Base-by-base conservation (phyloP, 768 basidiomycete genomes). In the Suillus lakei region DNA sequence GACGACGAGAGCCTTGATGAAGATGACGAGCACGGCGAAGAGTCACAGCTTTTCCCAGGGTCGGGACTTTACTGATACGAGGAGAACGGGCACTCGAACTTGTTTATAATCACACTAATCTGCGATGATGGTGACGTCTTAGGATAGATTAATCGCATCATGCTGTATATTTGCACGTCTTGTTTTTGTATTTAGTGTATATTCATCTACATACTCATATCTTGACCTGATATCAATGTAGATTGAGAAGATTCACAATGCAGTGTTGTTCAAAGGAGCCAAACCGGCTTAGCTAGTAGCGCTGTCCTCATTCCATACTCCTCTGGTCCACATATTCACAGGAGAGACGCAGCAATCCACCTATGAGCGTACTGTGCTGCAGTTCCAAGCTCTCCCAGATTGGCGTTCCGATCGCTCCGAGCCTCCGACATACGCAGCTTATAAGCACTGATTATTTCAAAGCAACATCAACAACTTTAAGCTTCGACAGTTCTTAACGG, bases 31-130 rank as follows among this genome's bases (percentile, higher is more conserved):
- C 70, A 71, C 32, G 66, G 67, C 32, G 80, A 78, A 65, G 76
- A 73, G 50, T 79, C 78, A 16, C 81, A 74, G 66, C 50, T 83
- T 62, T 81, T 82, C 74, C 81, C 81, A 28, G 81, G 81, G 34
- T 82, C 81, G 30, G 82, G 79, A 48, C 62, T 82, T 55, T 83
- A 80, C 66, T 82, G 69, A 78, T 26, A 46, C 34, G 34, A 26
- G 43, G 34, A 58, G 43, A 39, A 50, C 12, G 28, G 28, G 28
- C 39, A 63, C 18, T 28, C 15, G 41, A 38, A 30, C 46, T 50
- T 43, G 48, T 36, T 36, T 61, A 28, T 36, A 41, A 54, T 51
- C 39, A 55, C n/a, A 46, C 46, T 51, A 51, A 51, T 48, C 46
- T 59, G 60, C 43, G 43, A 54, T 60, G 48, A 61, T 32, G 58